Percentiles rank a stretch among this genome's conserved stretches.
Evolutionary conservation across 148 eudicot species (phyloP).

Genomic region (Vaccinium vitisidaea): DNA sequence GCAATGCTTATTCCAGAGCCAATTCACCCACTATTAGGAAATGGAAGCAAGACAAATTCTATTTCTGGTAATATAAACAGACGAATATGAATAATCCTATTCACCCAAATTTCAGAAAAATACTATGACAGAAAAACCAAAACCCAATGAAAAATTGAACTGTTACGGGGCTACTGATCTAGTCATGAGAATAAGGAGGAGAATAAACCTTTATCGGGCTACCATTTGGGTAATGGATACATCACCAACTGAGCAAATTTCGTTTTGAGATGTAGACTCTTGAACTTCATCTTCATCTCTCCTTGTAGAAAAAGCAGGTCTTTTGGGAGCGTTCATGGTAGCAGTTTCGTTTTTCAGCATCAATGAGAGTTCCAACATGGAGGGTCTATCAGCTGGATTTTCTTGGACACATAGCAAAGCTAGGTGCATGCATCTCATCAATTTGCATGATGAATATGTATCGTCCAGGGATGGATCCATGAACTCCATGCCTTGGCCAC

Average conservation of each 20-base stretch:
- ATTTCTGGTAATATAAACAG: neutral
- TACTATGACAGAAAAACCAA: too few relatives aligned
- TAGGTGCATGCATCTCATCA: neutral
- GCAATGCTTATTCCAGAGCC: neutral
- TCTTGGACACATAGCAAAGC: neutral
- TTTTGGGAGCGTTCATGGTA: neutral
- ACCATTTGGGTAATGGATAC: neutral
- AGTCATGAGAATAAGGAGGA: neutral
- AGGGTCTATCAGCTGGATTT: neutral
- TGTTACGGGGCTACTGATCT: too few relatives aligned
- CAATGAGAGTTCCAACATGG: conserved; percentile 1
- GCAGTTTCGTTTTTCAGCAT: neutral
- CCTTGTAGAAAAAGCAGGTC: neutral
- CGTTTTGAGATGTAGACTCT: too few relatives aligned
- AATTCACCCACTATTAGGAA: neutral
- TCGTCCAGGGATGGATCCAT: neutral
- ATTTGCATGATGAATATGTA: neutral
- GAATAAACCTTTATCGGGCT: neutral
- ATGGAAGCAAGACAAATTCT: neutral
- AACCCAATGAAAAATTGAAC: too few relatives aligned
- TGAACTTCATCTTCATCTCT: neutral
- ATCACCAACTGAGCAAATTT: neutral
- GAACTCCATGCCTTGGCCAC: neutral
- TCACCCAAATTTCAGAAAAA: too few relatives aligned
- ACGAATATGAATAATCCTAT: too few relatives aligned